Evolutionary conservation across 768 basidiomycete species (phyloP), one percentile per base, ranked within the genome.

Genomic region (Piloderma croceum): DNA sequence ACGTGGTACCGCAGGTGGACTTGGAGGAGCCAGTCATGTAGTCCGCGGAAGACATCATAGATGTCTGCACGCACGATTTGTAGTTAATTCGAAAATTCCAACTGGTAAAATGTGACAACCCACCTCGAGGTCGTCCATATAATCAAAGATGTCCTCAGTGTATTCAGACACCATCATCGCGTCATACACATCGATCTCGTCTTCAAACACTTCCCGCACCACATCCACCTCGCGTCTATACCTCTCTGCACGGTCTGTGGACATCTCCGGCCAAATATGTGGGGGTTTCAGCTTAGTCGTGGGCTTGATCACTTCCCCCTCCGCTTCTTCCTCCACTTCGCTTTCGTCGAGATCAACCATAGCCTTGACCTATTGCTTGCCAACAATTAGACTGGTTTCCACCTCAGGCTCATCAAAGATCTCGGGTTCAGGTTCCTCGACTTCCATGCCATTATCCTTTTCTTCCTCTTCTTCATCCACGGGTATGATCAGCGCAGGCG

Each of bases 11-110:
- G 84, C 45, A 97, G 70, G 69, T 99, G 96, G 24, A 98, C 91
- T 60, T 98, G 94, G 40, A 94, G 76, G 18, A 99, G 75, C 96
- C 96, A 99, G 69, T 99, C 86, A 99, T 97, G 58, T 99, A 99
- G 51, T 89, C 77, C 4, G 91, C 77, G 46, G 81, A 83, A 22
- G 96, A 89, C 93, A 99, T 90, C 52, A 83, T 73, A 34, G 79
- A 73, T 47, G 84, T 81, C 91, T 93, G 51, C 54, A 39, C 69
- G 31, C 46, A 45, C 59, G n/a, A n/a, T n/a, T n/a, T n/a, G n/a
- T n/a, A n/a, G n/a, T n/a, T n/a, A n/a, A n/a, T n/a, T n/a, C n/a
- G n/a, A n/a, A n/a, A n/a, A 21, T 31, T 17, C 15, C 33, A 34
- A 17, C 1, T 19, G 7, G 18, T 19, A 36, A 34, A 27, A 22